Evolutionary conservation across 352 stramenopile species (phyloP).

Genomic region (Phytophthora sojae): DNA sequence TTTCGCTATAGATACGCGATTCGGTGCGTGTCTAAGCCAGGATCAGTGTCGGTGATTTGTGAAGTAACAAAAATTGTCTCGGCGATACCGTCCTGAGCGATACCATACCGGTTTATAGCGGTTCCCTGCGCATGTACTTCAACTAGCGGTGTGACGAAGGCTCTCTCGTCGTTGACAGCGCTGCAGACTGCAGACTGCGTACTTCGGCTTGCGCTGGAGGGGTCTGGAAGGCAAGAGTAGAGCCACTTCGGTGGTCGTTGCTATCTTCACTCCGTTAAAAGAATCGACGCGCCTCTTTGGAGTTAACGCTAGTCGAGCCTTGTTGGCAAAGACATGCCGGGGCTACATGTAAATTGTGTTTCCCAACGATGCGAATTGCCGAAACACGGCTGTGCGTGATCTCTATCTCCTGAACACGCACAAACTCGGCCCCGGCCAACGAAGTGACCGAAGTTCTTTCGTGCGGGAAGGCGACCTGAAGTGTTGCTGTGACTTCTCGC

Average conservation of each 20-base stretch:
- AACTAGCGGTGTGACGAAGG: neutral
- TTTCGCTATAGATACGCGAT: conserved; percentile 12
- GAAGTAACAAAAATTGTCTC: conserved; percentile 9
- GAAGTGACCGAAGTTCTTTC: neutral
- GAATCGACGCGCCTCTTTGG: neutral
- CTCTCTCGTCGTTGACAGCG: neutral
- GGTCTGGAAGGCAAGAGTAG: neutral
- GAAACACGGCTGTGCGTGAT: neutral
- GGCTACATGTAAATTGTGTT: conserved; percentile 1
- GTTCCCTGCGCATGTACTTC: neutral
- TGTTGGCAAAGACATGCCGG: conserved; percentile 4
- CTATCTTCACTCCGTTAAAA: conserved; percentile 1
- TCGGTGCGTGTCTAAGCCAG: conserved; percentile 5
- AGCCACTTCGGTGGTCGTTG: conserved; percentile 2
- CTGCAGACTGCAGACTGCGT: neutral
- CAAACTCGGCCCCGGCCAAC: neutral
- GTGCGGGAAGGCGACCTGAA: conserved; percentile 1
- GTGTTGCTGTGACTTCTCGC: neutral
- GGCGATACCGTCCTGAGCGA: neutral
- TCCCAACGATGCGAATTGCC: neutral
- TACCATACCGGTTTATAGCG: neutral
- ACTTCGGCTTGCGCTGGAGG: neutral
- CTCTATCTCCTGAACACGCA: conserved; percentile 2
- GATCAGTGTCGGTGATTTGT: neutral
- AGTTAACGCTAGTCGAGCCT: neutral